phyloP scores from a whole-genome alignment of 164 flowering plant genomes.

The Vitis cinerea region DNA sequence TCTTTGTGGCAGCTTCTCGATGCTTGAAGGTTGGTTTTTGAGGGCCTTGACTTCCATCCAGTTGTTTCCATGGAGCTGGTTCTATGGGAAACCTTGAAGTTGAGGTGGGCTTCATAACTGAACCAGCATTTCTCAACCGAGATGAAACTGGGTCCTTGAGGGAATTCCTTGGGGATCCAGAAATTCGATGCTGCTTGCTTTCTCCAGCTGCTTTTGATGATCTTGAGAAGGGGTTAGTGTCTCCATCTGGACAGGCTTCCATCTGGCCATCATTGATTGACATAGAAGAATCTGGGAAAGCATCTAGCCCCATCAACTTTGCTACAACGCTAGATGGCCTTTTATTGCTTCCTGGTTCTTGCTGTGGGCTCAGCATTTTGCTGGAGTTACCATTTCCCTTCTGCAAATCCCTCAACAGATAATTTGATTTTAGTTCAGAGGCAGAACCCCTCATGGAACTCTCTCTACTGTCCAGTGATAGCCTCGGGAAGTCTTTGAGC shows the following conservation, averaged over 20 bases:
- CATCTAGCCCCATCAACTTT: conserved; percentile 73
- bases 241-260: conserved; percentile 17
- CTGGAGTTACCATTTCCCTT: conserved; percentile 16
- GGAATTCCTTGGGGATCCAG: conserved; percentile 35
- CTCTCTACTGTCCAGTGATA: conserved; percentile 59
- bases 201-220: conserved; percentile 22
- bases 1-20: conserved; percentile 27
- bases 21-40: conserved; percentile 24
- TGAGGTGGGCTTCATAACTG: conserved; percentile 44
- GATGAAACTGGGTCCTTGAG: conserved; percentile 36
- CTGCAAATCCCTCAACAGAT: conserved; percentile 12
- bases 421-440: conserved; percentile 17
- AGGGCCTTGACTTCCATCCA: conserved; percentile 31
- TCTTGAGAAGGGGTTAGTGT: conserved; percentile 25
- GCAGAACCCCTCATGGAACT: conserved; percentile 22
- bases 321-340: conserved; percentile 51
- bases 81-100: conserved; percentile 54
- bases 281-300: conserved; percentile 37
- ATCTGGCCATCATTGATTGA: conserved; percentile 19
- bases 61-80: conserved; percentile 78
- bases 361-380: conserved; percentile 9
- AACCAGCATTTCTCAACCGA: conserved; percentile 21
- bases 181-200: conserved; percentile 22
- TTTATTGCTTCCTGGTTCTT: conserved; percentile 36
- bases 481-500: conserved; percentile 57